Conservation (phyloP, 257 asterid genomes). For the Catharanthus roseus region DNA sequence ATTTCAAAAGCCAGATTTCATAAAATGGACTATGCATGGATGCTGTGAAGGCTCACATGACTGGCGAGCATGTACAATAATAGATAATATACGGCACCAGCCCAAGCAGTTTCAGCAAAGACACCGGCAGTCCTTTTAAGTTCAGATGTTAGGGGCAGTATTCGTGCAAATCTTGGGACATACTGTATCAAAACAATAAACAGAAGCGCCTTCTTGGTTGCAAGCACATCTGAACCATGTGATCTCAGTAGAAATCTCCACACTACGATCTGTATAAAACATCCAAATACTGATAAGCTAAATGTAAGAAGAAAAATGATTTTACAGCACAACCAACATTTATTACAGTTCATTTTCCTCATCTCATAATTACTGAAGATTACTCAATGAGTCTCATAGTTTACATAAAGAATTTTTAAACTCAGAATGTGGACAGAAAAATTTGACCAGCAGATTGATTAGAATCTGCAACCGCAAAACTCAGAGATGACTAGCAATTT, state of each 20-base stretch:
- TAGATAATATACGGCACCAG: slow-evolving; percentile 95
- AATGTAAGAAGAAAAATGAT: neutral
- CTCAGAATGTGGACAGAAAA: no score
- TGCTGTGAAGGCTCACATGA: slow-evolving; percentile 62
- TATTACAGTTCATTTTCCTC: neutral
- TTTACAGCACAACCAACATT: neutral
- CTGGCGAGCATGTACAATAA: slow-evolving; percentile 98
- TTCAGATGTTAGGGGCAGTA: slow-evolving; percentile 81
- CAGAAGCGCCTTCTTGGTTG: slow-evolving; percentile 80
- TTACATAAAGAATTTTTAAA: neutral
- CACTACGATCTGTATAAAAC: slow-evolving; percentile 73
- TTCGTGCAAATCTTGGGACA: slow-evolving; percentile 66
- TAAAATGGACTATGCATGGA: neutral
- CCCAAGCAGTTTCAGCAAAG: slow-evolving; percentile 99
- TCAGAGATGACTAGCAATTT: neutral
- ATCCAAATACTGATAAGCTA: neutral
- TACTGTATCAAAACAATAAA: slow-evolving; percentile 81
- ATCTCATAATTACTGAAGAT: neutral
- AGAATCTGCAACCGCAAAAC: neutral
- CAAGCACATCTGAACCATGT: slow-evolving; percentile 82
- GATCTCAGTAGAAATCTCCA: slow-evolving; percentile 89
- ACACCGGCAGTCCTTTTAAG: slow-evolving; percentile 96
- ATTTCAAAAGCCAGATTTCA: neutral
- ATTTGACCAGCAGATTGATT: neutral
- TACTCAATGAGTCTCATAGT: neutral